Conservation (phyloP, 441 rosid species). For the Gossypium trilobum region DNA sequence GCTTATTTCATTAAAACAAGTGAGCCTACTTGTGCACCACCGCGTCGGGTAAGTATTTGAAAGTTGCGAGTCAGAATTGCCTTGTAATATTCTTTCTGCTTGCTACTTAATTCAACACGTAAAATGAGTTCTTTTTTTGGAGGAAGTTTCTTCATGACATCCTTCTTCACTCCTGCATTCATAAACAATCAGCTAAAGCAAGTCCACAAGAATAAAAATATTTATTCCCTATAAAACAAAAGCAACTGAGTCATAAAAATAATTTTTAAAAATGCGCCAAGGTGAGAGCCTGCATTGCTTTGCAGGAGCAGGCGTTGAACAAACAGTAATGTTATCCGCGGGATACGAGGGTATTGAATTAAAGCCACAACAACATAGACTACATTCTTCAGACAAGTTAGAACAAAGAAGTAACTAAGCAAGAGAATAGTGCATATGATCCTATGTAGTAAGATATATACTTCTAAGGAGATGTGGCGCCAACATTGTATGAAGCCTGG, state of each 20-base stretch:
- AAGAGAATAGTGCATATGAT: background rate
- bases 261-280: background rate
- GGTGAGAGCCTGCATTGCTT: background rate
- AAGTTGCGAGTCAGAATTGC: conserved; percentile 92
- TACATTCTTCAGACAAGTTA: background rate
- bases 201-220: background rate
- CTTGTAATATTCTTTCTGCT: conserved; percentile 94
- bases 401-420: background rate
- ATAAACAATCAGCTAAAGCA: conserved; percentile 15
- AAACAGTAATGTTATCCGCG: background rate
- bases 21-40: conserved; percentile 75
- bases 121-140: conserved; percentile 96
- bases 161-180: conserved; percentile 88
- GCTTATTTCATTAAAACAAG: conserved; percentile 11
- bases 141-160: conserved; percentile 95
- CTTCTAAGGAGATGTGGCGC: conserved; percentile 94
- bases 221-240: background rate
- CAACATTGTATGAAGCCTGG: conserved; percentile 90
- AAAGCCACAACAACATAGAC: background rate
- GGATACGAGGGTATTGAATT: background rate
- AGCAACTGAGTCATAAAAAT: background rate
- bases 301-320: background rate
- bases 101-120: conserved; percentile 82
- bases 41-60: conserved; percentile 80
- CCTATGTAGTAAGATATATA: conserved; percentile 29